Base-by-base conservation (phyloP, 306 rosid species). In the Quercus engelmannii region DNA sequence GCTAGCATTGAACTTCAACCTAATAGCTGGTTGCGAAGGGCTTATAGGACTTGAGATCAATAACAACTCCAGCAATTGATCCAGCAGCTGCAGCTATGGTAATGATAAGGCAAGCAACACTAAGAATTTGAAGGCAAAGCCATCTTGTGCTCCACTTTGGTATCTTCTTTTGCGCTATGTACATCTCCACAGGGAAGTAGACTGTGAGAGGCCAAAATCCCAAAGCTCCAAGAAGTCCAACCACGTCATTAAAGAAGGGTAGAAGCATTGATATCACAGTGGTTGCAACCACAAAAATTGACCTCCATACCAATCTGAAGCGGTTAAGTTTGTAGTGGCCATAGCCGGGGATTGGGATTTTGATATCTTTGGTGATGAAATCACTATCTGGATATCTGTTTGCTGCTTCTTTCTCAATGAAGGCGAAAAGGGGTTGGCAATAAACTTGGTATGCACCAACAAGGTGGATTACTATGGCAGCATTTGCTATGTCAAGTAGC, bases 131-230 rank as follows among this genome's bases (percentile, higher is more conserved):
- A 23, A 92, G 93, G 73, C 91, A 86, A 1, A 89, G 81, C 97
- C 97, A 92, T 73, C 68, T 86, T 6, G 88, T 59, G 79, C 93
- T 86, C 97, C 94, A 90, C 79, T 85, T 90, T 38, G 87, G 90
- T 38, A 90, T 87, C 80, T 51, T 83, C 89, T 83, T 90, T 41
- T 92, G 97, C 49, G 1, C 46, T 41, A 92, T 92, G 68, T 87
- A 92, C 97, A 92, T 90, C 65, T 92, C 92, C 77, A 92, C 97
- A 0, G 97, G 97, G 82, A 90, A 90, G 83, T 85, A 92, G 35
- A 92, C 96, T 0, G 93, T 90, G 0, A 89, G 83, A 1, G 97
- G 97, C 97, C 97, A 92, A 78, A 92, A 92, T 11, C 92, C 97
- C 20, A 92, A 61, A 6, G 97, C 96, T 8, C 97, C 97, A 35